Conservation (phyloP, 2,329 filamentous ascomycete genomes). For the Ceratocystis ficicola region DNA sequence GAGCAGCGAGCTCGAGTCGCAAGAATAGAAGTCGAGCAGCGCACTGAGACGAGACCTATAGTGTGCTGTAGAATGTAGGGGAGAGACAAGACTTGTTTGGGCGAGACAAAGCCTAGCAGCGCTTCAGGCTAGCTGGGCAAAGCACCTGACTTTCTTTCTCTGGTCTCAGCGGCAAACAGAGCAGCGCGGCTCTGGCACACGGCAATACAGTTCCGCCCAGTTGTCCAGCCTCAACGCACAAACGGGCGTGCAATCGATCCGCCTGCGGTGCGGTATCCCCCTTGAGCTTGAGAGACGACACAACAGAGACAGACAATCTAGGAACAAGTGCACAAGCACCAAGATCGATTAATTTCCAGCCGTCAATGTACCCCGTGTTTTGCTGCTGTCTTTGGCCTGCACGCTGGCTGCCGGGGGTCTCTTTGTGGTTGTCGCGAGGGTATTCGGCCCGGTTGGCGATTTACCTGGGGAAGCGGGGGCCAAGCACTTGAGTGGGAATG, state of each 20-base stretch:
- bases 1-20: no score
- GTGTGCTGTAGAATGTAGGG: neutral
- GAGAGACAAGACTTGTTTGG: neutral
- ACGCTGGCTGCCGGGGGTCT: neutral
- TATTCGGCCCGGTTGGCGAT: conserved; percentile 20
- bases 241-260: no score
- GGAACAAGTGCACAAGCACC: neutral
- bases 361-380: conserved; percentile 16
- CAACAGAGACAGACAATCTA: neutral
- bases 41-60: neutral
- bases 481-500: neutral
- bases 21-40: neutral
- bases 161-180: no score
- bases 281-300: no score
- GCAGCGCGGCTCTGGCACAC: no score
- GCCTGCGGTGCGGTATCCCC: no score
- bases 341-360: neutral
- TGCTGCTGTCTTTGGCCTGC: neutral
- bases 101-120: no score
- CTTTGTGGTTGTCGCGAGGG: conserved; percentile 12
- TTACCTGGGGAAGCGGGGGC: conserved; percentile 20
- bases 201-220: no score
- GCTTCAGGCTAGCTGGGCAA: neutral
- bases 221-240: no score
- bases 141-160: neutral